Percentiles rank a stretch among this genome's conserved stretches.
Conservation (phyloP, 2,329 filamentous ascomycete species). For the Biscogniauxia marginata region DNA sequence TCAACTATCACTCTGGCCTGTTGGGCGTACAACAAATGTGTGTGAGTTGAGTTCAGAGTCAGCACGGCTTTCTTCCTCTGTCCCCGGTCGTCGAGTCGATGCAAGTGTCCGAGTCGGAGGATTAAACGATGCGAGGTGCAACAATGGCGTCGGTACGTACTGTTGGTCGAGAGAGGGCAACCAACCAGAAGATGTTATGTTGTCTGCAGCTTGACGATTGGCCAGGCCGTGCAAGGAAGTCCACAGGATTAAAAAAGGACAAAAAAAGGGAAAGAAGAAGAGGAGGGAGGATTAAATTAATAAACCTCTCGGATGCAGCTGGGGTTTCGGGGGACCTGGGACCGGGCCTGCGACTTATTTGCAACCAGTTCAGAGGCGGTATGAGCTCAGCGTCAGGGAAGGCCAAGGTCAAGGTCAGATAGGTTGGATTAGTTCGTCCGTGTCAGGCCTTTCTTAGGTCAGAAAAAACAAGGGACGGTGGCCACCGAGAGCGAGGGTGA, state of each 20-base stretch:
- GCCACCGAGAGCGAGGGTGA: not conserved
- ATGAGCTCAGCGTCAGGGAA: not conserved
- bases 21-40: not conserved
- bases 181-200: conserved; percentile 1
- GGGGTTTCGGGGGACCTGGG: too few relatives aligned
- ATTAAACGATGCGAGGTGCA: conserved; percentile 5
- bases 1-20: not conserved
- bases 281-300: not conserved
- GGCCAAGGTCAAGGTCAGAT: not conserved
- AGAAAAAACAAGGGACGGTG: not conserved
- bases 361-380: not conserved
- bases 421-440: not conserved
- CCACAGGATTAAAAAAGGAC: not conserved
- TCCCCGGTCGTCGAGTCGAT: conserved; percentile 14
- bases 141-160: conserved; percentile 7
- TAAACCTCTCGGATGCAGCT: not conserved
- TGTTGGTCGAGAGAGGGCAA: conserved; percentile 1
- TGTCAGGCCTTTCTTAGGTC: not conserved
- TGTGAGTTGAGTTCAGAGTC: not conserved
- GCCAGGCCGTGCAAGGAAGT: not conserved
- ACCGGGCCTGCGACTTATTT: not conserved
- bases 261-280: not conserved
- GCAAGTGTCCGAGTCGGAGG: conserved; percentile 16
- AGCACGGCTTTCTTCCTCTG: conserved; percentile 6
- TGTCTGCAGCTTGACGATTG: not conserved